Percentiles rank a stretch among this genome's conserved stretches.
These are phyloP conservation scores for Curvularia sp. DNA, from an alignment of 2,329 filamentous ascomycete genomes.

Conservation along the genomic window DNA sequence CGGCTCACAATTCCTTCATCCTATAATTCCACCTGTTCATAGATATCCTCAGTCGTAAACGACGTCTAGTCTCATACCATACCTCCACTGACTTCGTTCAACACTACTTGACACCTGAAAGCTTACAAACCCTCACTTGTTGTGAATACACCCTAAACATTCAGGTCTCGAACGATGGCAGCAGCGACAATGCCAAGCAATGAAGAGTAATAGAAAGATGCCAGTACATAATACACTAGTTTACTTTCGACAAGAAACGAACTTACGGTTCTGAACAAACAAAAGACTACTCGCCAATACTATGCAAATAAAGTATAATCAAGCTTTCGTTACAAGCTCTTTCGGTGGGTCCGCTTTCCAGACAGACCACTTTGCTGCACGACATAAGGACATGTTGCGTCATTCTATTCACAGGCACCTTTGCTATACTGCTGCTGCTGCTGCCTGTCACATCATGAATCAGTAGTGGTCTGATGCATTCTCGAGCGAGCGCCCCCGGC, in stretches of 20 bases:
- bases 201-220: neutral
- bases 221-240: no score
- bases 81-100: neutral
- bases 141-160: no score
- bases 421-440: neutral
- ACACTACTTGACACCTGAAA: neutral
- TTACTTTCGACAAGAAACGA: neutral
- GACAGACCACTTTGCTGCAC: conserved; percentile 10
- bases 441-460: neutral
- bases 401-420: neutral
- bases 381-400: conserved; percentile 8
- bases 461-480: neutral
- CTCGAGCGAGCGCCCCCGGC: neutral
- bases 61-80: neutral
- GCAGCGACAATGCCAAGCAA: neutral
- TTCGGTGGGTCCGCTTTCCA: conserved; percentile 4
- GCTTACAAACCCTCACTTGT: neutral
- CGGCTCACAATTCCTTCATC: neutral
- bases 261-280: neutral
- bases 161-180: neutral
- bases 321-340: conserved; percentile 3
- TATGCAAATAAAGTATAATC: neutral
- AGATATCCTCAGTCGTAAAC: neutral
- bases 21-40: neutral
- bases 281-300: neutral